These are phyloP conservation scores for Mucor velutinosus DNA, from an alignment of 371 early-diverging fungal genomes.

Conservation along the genomic window DNA sequence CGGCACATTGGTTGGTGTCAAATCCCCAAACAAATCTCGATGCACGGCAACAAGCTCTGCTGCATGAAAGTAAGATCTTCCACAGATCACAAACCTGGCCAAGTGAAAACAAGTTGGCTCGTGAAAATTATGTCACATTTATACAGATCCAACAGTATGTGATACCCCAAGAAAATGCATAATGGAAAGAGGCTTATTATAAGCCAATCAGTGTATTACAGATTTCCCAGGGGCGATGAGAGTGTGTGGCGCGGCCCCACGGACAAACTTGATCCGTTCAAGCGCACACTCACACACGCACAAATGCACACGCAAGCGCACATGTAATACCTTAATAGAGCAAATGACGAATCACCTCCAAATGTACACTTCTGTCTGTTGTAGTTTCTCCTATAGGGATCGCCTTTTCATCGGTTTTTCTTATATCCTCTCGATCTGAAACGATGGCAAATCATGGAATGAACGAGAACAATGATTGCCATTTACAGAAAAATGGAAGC, in stretches of 20 bases:
- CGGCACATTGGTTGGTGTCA: not conserved
- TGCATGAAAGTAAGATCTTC: not conserved
- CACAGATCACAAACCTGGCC: not conserved
- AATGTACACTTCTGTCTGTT: not conserved
- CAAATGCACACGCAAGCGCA: not conserved
- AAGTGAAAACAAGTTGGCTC: not conserved
- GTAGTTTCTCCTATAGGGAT: not conserved
- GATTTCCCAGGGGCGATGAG: not conserved
- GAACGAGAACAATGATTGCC: not conserved
- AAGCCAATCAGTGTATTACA: not conserved
- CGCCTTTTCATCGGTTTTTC: not conserved
- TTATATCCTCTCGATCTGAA: not conserved
- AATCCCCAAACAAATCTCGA: not conserved
- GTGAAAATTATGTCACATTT: not conserved
- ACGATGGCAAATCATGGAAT: not conserved
- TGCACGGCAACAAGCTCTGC: not conserved
- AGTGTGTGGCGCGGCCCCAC: not conserved
- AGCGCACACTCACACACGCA: not conserved
- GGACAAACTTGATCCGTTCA: not conserved
- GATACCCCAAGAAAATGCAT: not conserved
- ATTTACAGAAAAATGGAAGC: constrained; percentile 1
- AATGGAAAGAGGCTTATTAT: not conserved
- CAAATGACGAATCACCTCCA: not conserved
- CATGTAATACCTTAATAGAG: not conserved
- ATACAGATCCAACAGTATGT: not conserved